Percentiles rank a stretch among this genome's conserved stretches.
phyloP scores from a whole-genome alignment of 768 basidiomycete species.

The Auriscalpium microsporum region DNA sequence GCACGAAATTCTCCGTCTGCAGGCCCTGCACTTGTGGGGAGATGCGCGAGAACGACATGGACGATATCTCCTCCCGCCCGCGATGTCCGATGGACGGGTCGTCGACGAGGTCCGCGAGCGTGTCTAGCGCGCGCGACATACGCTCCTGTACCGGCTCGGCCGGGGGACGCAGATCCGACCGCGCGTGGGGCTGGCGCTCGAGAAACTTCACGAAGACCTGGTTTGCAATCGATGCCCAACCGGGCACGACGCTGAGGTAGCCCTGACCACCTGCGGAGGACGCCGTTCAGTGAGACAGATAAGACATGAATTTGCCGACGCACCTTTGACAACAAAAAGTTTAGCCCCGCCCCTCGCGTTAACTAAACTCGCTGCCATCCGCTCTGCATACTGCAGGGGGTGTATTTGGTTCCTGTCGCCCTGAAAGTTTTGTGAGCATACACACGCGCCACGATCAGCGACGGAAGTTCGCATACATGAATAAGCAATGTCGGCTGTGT shows the following conservation, averaged over 20 bases:
- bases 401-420: conserved; percentile 12
- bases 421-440: not conserved
- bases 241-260: conserved; percentile 14
- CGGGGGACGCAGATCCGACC: conserved; percentile 3
- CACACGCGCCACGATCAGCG: not conserved
- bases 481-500: conserved; percentile 10
- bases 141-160: not conserved
- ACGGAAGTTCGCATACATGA: not conserved
- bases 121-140: conserved; percentile 4
- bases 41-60: conserved; percentile 15
- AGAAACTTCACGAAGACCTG: conserved; percentile 18
- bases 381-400: conserved; percentile 5
- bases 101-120: conserved; percentile 4
- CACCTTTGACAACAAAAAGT: conserved; percentile 13
- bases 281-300: not conserved
- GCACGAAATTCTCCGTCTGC: not conserved
- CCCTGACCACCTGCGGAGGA: conserved; percentile 10
- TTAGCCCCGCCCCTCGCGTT: conserved; percentile 14
- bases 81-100: conserved; percentile 4
- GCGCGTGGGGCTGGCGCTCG: conserved; percentile 7
- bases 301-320: not conserved
- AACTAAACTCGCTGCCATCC: conserved; percentile 9
- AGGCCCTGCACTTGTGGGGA: not conserved
- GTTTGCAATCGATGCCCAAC: conserved; percentile 16
- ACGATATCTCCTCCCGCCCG: conserved; percentile 1